Conservation (phyloP, 192 early-diverging fungal species). For the Backusella sp. region DNA sequence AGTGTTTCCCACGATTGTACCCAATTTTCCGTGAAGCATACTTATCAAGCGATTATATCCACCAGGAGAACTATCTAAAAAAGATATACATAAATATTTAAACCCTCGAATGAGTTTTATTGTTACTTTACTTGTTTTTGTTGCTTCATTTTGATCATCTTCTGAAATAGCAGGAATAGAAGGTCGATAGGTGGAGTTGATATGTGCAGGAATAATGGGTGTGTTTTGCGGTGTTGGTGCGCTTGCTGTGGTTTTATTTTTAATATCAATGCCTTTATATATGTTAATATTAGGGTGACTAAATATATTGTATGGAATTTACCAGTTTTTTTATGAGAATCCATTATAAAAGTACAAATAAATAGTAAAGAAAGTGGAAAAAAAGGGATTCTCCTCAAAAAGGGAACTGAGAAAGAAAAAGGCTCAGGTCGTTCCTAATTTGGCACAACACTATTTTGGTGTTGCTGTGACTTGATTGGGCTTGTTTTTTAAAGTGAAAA, state of each 20-base stretch:
- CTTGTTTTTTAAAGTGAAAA: background rate
- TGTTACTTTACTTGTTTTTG: background rate
- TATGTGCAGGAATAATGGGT: slow-evolving; percentile 53
- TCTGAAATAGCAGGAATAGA: slow-evolving; percentile 46
- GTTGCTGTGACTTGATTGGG: background rate
- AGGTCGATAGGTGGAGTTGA: slow-evolving; percentile 46
- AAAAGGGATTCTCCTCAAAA: background rate
- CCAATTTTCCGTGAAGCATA: slow-evolving; percentile 76
- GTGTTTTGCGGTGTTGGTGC: slow-evolving; percentile 60
- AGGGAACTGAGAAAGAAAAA: background rate
- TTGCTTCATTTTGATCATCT: slow-evolving; percentile 18
- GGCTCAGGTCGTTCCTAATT: background rate
- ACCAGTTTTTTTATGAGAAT: background rate
- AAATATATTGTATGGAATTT: background rate
- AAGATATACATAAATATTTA: background rate
- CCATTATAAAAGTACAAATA: background rate
- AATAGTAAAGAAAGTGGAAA: background rate
- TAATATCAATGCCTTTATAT: background rate
- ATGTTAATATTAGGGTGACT: background rate
- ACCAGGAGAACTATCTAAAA: slow-evolving; percentile 31
- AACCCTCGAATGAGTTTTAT: background rate
- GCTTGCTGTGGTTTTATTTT: background rate
- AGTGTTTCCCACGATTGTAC: slow-evolving; percentile 74
- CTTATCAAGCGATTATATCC: slow-evolving; percentile 62
- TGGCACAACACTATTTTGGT: background rate